Evolutionary conservation across 2,329 filamentous ascomycete genomes (phyloP).

Genomic region (Sarocladium brachiariae): DNA sequence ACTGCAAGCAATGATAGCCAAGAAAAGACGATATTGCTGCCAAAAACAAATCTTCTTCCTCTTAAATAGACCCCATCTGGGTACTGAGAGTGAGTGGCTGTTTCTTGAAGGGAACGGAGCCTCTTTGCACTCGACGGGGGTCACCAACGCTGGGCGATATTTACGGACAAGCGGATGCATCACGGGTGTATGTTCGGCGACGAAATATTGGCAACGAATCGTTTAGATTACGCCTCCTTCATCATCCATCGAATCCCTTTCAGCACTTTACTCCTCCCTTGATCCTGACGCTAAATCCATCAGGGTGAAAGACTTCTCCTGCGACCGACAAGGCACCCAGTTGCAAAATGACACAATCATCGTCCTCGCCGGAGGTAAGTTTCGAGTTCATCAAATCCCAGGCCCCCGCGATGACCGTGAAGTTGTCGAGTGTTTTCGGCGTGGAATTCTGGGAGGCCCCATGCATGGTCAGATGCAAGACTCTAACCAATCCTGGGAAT

Average conservation of each 20-base stretch:
- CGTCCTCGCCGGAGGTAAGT: not conserved
- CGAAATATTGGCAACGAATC: constrained; percentile 6
- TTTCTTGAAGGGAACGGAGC: too few species aligned
- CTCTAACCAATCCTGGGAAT: too few species aligned
- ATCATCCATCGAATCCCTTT: not conserved
- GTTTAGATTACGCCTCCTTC: constrained; percentile 1
- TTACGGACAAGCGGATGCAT: too few species aligned
- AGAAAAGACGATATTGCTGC: too few species aligned
- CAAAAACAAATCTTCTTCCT: too few species aligned
- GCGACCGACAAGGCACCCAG: not conserved
- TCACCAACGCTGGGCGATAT: too few species aligned
- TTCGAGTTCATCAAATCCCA: constrained; percentile 6
- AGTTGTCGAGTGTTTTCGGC: constrained; percentile 3
- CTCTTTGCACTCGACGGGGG: too few species aligned
- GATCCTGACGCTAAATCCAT: constrained; percentile 5
- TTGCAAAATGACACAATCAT: constrained; percentile 3
- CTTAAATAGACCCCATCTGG: too few species aligned
- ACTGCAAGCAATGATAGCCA: too few species aligned
- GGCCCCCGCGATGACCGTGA: constrained; percentile 5
- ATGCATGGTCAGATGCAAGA: too few species aligned
- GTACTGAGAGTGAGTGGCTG: too few species aligned
- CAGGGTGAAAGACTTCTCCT: constrained; percentile 1
- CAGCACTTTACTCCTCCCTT: not conserved
- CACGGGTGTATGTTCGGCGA: too few species aligned
- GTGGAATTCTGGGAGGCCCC: not conserved